A percentile compares a stretch with the other conserved stretches of the same genome.
Evolutionary conservation across 192 early-diverging fungal species (phyloP).

Genomic region (Coemansia sp.): DNA sequence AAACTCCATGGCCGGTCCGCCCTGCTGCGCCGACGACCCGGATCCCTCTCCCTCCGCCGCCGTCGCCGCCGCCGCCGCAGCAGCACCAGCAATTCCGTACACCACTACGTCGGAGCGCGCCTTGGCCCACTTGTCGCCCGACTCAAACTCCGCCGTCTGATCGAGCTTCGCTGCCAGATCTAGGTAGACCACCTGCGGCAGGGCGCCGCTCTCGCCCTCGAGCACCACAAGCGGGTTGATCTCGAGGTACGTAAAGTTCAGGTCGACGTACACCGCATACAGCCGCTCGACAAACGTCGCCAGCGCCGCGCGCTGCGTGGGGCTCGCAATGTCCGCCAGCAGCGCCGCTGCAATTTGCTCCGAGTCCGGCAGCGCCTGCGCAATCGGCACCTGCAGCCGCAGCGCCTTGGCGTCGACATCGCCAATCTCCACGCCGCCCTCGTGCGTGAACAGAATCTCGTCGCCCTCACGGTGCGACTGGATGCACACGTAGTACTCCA

Average conservation of each 20-base stretch:
- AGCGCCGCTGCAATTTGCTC: conserved; percentile 62
- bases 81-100: conserved; percentile 32
- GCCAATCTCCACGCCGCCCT: conserved; percentile 97
- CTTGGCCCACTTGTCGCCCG: conserved; percentile 92
- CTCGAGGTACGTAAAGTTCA: conserved; percentile 98
- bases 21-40: conserved; percentile 56
- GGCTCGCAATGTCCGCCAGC: conserved; percentile 64
- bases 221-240: conserved; percentile 98
- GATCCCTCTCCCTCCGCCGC: conserved; percentile 2
- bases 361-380: conserved; percentile 66
- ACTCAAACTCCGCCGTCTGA: conserved; percentile 96
- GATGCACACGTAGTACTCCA: conserved; percentile 97
- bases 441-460: conserved; percentile 94
- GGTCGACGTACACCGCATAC: conserved; percentile 91
- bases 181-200: conserved; percentile 80
- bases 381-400: conserved; percentile 78
- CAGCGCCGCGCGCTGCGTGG: conserved; percentile 63
- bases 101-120: conserved; percentile 63
- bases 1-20: conserved; percentile 81
- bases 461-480: conserved; percentile 94
- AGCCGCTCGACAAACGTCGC: conserved; percentile 89
- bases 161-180: conserved; percentile 98
- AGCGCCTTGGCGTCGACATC: conserved; percentile 97
- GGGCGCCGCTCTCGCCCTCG: conserved; percentile 54
- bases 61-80: conserved; percentile 29